phyloP scores from a whole-genome alignment of 2,329 filamentous ascomycete species.

The Davidsoniella virescens region DNA sequence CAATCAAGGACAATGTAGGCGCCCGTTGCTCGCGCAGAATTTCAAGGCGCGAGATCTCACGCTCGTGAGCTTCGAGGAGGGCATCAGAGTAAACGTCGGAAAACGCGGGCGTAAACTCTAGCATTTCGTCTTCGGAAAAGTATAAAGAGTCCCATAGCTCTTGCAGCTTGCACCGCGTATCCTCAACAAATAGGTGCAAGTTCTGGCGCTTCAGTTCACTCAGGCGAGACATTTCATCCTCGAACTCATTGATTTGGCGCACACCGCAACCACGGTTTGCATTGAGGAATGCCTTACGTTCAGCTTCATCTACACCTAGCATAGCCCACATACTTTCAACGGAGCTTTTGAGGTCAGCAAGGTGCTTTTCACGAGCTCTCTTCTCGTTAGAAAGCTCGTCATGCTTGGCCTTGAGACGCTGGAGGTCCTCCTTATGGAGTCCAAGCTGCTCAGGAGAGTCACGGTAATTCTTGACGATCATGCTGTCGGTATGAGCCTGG shows the following conservation, averaged over 20 bases:
- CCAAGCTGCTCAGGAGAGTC: conserved; percentile 89
- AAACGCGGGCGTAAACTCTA: conserved; percentile 92
- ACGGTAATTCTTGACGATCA: conserved; percentile 77
- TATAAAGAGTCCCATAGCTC: conserved; percentile 90
- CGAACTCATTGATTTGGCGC: conserved; percentile 86
- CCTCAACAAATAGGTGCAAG: conserved; percentile 87
- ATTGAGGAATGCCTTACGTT: conserved; percentile 73
- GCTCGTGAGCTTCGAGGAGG: conserved; percentile 83
- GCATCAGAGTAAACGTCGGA: conserved; percentile 96
- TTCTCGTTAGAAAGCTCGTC: conserved; percentile 84
- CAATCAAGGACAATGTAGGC: conserved; percentile 66
- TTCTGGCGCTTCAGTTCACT: conserved; percentile 93
- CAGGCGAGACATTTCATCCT: conserved; percentile 71
- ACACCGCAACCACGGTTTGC: conserved; percentile 81
- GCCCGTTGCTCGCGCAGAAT: conserved; percentile 71
- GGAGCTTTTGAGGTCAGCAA: conserved; percentile 57
- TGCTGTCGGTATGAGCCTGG: conserved; percentile 75
- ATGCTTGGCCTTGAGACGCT: conserved; percentile 52
- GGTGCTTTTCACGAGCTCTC: conserved; percentile 57
- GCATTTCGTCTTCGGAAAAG: conserved; percentile 96
- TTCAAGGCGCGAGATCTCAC: conserved; percentile 71
- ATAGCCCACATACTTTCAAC: conserved; percentile 87
- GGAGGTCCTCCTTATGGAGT: conserved; percentile 72
- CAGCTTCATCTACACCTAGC: conserved; percentile 64
- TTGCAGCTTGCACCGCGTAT: conserved; percentile 77